Evolutionary conservation across 1,284 basidiomycete species (phyloP), one percentile per base, ranked within the genome.

Genomic region (Taiwanofungus camphoratus): DNA sequence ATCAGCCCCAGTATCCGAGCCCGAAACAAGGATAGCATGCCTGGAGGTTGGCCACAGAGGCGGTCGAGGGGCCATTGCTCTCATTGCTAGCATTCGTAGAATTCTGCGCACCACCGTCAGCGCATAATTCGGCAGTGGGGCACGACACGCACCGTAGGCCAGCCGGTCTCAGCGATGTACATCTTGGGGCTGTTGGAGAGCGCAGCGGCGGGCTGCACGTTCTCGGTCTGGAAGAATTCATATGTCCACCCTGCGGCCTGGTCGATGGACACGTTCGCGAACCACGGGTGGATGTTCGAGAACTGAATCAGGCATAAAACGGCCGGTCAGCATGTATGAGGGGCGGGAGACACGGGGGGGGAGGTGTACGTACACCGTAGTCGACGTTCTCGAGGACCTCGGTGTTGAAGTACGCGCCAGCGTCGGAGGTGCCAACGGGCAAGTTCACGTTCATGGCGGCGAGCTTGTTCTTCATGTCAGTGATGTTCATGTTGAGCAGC

Each of bases 161-260:
- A 96, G 29, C 93, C 93, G 18, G 92, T 92, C 69, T 95, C 92
- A 8, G 91, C 91, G 51, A 94, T 91, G 66, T 81, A 92, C 72
- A 85, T 82, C 44, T 69, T 64, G 4, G 91, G 90, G 46, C 80
- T 74, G 65, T 90, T 90, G 12, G 75, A 42, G n/a, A 68, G 52
- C n/a, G 59, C 50, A 15, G 51, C 29, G 2, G 77, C 76, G 20
- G 68, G 67, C 32, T 58, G 65, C 6, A 88, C 75, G 58, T 88
- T 79, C 30, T 68, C 77, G 29, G 68, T 56, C 39, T 74, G 54
- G 63, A 79, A 82, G 65, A 78, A 87, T 13, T 72, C 57, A 47
- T 61, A 67, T 0, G 80, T 81, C 83, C 82, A 87, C 0, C 52
- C 70, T 0, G 92, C 84, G 1, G 90, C 87, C 22, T 78, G 63